These are phyloP conservation scores for Flaveria bidentis DNA, from an alignment of 129 eudicot genomes.

Conservation along the genomic window DNA sequence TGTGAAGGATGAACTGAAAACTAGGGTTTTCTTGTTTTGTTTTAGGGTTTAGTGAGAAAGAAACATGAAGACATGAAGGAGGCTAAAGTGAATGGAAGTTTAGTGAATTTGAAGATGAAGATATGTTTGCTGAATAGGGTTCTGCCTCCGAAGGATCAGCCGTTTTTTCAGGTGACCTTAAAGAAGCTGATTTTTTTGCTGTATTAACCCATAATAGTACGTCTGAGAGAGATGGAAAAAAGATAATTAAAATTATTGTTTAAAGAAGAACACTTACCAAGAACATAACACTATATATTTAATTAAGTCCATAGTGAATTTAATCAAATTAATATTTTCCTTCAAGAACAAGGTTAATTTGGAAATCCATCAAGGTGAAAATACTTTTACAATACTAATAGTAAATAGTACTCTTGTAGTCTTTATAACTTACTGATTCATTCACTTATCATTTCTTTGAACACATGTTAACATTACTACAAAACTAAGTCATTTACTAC, in stretches of 20 bases:
- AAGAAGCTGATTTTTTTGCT: slow-evolving; percentile 36
- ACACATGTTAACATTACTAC: background rate
- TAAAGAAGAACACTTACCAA: background rate
- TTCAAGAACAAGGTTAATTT: slow-evolving; percentile 14
- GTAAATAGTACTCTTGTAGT: too few species aligned
- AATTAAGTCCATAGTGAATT: too few species aligned
- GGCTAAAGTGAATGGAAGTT: slow-evolving; percentile 29
- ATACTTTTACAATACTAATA: too few species aligned
- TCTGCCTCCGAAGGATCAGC: slow-evolving; percentile 89
- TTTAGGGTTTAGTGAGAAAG: slow-evolving; percentile 46
- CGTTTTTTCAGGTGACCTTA: slow-evolving; percentile 85
- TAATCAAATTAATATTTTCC: background rate
- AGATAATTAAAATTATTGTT: background rate
- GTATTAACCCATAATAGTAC: background rate
- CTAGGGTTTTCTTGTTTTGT: slow-evolving; percentile 38
- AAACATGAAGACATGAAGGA: slow-evolving; percentile 43
- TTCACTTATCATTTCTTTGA: too few species aligned
- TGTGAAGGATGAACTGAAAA: slow-evolving; percentile 4
- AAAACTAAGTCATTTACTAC: too few species aligned
- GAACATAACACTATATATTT: background rate
- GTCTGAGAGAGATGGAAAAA: background rate
- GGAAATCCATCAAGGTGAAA: background rate
- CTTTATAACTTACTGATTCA: too few species aligned
- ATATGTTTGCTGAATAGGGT: slow-evolving; percentile 61
- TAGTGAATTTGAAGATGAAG: slow-evolving; percentile 55